Evolutionary conservation across 2,329 filamentous ascomycete species (phyloP).

Genomic region (Exophiala mesophila): DNA sequence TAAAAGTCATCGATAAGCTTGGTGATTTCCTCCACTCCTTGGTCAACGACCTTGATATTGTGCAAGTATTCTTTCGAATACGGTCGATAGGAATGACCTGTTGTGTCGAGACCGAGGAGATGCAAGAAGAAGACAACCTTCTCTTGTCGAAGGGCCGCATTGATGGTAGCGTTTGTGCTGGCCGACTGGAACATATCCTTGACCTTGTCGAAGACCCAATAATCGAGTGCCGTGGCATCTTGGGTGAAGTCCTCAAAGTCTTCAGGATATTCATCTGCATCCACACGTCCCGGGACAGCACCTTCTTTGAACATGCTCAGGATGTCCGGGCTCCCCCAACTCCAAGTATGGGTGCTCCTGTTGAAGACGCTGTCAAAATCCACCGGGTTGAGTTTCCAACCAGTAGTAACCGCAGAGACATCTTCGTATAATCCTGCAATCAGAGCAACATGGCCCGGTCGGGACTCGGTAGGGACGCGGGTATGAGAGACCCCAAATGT

Average conservation of each 20-base stretch:
- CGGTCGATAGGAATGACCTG: constrained; percentile 77
- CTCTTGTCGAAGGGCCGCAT: constrained; percentile 68
- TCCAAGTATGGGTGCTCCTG: constrained; percentile 93
- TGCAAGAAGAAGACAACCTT: constrained; percentile 94
- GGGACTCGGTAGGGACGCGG: constrained; percentile 90
- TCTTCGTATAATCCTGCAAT: constrained; percentile 97
- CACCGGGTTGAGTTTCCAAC: constrained; percentile 97
- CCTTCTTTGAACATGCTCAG: constrained; percentile 94
- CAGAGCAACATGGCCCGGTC: constrained; percentile 91
- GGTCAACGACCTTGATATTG: constrained; percentile 91
- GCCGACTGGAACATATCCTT: constrained; percentile 80
- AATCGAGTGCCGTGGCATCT: constrained; percentile 74
- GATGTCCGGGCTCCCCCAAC: constrained; percentile 97
- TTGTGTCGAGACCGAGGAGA: constrained; percentile 84
- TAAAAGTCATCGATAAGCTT: constrained; percentile 83
- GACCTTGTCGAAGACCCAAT: constrained; percentile 94
- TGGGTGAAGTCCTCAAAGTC: constrained; percentile 88
- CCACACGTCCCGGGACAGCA: constrained; percentile 79
- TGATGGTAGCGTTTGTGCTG: constrained; percentile 68
- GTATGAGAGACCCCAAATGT: constrained; percentile 98
- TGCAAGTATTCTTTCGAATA: constrained; percentile 94
- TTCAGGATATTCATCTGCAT: constrained; percentile 76
- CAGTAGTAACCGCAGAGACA: constrained; percentile 92
- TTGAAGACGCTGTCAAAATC: constrained; percentile 99
- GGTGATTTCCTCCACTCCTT: constrained; percentile 79